Conservation (phyloP, 2,329 filamentous ascomycete genomes). For the Sclerotinia sclerotiorum region DNA sequence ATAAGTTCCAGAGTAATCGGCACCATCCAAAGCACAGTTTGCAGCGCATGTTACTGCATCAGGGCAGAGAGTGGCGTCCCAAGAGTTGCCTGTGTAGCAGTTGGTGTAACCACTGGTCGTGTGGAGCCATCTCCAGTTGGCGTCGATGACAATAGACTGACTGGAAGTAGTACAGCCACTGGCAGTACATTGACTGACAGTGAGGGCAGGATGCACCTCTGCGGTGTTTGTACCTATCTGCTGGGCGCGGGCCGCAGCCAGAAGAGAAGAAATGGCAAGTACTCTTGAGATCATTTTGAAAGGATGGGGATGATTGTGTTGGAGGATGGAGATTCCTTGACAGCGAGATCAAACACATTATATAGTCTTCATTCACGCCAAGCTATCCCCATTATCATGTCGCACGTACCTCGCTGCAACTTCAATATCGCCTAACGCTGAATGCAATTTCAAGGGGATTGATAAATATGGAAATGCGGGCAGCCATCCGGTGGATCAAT, state of each 20-base stretch:
- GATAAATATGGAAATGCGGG: slow-evolving; percentile 34
- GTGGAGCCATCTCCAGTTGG: slow-evolving; percentile 62
- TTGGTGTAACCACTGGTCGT: slow-evolving; percentile 45
- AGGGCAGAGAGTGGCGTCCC: slow-evolving; percentile 46
- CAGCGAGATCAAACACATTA: slow-evolving; percentile 30
- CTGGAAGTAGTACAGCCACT: slow-evolving; percentile 50
- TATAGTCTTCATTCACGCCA: slow-evolving; percentile 26
- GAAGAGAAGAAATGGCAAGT: slow-evolving; percentile 46
- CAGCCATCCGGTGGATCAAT: slow-evolving; percentile 33
- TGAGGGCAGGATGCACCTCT: slow-evolving; percentile 54
- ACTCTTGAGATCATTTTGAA: slow-evolving; percentile 39
- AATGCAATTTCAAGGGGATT: neutral
- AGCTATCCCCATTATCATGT: neutral
- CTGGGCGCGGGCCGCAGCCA: slow-evolving; percentile 50
- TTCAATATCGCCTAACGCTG: neutral
- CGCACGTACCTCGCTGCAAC: neutral
- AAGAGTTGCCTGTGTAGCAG: slow-evolving; percentile 48
- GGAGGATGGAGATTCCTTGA: neutral
- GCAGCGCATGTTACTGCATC: slow-evolving; percentile 48
- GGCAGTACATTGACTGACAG: slow-evolving; percentile 51
- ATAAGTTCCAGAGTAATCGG: slow-evolving; percentile 53
- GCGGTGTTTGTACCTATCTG: slow-evolving; percentile 48
- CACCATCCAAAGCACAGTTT: slow-evolving; percentile 56
- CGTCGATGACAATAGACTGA: slow-evolving; percentile 53
- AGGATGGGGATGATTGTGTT: slow-evolving; percentile 16